Percentiles rank a stretch among this genome's conserved stretches.
Conservation (phyloP, 176 grass and related monocot genomes). For the Rhynchospora tenuis region DNA sequence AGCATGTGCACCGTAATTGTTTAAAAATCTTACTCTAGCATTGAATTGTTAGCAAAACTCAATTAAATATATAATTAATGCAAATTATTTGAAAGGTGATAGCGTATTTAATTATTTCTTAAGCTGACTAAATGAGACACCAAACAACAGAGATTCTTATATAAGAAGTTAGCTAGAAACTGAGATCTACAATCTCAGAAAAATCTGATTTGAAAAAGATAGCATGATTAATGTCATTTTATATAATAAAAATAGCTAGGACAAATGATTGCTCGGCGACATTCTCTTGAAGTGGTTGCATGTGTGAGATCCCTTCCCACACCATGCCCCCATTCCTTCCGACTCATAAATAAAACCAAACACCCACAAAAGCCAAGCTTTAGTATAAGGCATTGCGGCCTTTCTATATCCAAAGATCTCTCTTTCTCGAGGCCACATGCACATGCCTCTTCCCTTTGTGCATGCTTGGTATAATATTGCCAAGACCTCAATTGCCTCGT, state of each 20-base stretch:
- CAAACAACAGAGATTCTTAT: background rate
- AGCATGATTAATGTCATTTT: constrained; percentile 5
- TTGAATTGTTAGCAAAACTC: too few species aligned
- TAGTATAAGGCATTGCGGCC: background rate
- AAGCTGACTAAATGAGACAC: background rate
- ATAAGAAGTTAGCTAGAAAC: background rate
- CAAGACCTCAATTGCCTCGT: constrained; percentile 26
- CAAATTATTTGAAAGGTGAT: background rate
- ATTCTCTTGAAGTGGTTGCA: constrained; percentile 16
- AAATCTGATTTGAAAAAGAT: constrained; percentile 21
- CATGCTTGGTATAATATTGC: constrained; percentile 19
- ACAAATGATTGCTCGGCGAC: background rate
- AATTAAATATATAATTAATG: background rate
- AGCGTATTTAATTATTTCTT: background rate
- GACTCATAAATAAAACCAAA: constrained; percentile 21
- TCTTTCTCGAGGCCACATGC: constrained; percentile 22
- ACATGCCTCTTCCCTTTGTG: background rate
- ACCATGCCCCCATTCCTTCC: constrained; percentile 9
- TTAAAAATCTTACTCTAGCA: too few species aligned
- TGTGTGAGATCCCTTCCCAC: constrained; percentile 20
- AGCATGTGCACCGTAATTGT: too few species aligned
- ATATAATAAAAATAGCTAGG: background rate
- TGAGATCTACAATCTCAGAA: constrained; percentile 8
- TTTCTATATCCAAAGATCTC: constrained; percentile 8
- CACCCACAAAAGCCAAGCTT: constrained; percentile 22